These are phyloP conservation scores for Sabuloglossum arenarium DNA, from an alignment of 495 filamentous ascomycete genomes.

Conservation along the genomic window DNA sequence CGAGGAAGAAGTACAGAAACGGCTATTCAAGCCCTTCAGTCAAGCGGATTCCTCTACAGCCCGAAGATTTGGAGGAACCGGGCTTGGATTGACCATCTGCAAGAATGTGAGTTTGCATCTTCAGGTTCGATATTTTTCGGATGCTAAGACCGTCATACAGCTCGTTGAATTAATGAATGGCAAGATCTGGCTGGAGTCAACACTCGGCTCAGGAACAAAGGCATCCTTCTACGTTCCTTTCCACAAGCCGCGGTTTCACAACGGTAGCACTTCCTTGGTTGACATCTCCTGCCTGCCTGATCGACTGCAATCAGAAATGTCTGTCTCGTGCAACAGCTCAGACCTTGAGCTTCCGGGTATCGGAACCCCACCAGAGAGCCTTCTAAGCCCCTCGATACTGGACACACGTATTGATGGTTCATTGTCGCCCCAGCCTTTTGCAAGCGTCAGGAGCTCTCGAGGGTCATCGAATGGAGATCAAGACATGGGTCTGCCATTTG, in stretches of 20 bases:
- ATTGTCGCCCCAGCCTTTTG: background rate
- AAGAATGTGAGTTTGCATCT: conserved; percentile 44
- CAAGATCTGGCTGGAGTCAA: conserved; percentile 64
- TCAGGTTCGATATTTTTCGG: background rate
- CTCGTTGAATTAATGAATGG: conserved; percentile 76
- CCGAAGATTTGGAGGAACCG: conserved; percentile 74
- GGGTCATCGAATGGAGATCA: background rate
- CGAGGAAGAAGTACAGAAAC: conserved; percentile 55
- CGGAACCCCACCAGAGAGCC: conserved; percentile 11
- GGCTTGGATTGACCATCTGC: conserved; percentile 72
- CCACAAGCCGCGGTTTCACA: conserved; percentile 39
- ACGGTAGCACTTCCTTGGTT: conserved; percentile 20
- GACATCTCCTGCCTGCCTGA: conserved; percentile 34
- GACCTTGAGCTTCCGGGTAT: conserved; percentile 23
- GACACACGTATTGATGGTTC: conserved; percentile 22
- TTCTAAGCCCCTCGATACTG: conserved; percentile 5
- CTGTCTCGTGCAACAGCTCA: conserved; percentile 10
- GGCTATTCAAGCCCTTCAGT: conserved; percentile 78
- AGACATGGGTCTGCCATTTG: conserved; percentile 29
- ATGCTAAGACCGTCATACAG: conserved; percentile 9
- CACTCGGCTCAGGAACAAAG: conserved; percentile 54
- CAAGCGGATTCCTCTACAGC: conserved; percentile 79
- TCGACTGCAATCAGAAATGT: conserved; percentile 22
- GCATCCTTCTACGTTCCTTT: conserved; percentile 71
- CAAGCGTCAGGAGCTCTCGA: conserved; percentile 3